Conservation (phyloP, 441 rosid species). For the Melastoma candidum region DNA sequence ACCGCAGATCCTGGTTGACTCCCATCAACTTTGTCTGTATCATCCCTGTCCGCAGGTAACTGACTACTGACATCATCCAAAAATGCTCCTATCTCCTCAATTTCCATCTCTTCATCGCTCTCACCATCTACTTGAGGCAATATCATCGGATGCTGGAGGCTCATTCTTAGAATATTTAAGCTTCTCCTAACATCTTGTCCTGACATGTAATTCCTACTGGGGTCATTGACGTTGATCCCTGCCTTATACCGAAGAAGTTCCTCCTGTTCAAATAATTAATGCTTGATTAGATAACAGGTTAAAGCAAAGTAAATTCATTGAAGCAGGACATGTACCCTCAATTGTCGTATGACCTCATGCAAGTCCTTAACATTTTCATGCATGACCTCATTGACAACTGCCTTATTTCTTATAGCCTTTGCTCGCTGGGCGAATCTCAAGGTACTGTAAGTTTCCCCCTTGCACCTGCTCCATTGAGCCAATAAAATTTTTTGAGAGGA, state of each 20-base stretch:
- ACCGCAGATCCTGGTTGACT: slow-evolving; percentile 22
- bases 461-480: slow-evolving; percentile 53
- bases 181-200: slow-evolving; percentile 95
- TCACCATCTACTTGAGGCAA: slow-evolving; percentile 70
- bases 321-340: slow-evolving; percentile 41
- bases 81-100: slow-evolving; percentile 88
- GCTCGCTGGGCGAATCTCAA: slow-evolving; percentile 97
- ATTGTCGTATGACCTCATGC: slow-evolving; percentile 86
- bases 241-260: slow-evolving; percentile 81
- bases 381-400: slow-evolving; percentile 93
- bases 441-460: slow-evolving; percentile 92
- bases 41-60: slow-evolving; percentile 26
- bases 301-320: no score
- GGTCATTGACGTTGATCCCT: slow-evolving; percentile 47
- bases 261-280: slow-evolving; percentile 39
- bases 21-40: slow-evolving; percentile 18
- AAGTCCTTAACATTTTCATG: slow-evolving; percentile 88
- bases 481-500: slow-evolving; percentile 13
- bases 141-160: slow-evolving; percentile 64
- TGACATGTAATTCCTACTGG: slow-evolving; percentile 40
- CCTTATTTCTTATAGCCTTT: slow-evolving; percentile 92
- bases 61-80: slow-evolving; percentile 46
- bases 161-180: slow-evolving; percentile 69
- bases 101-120: slow-evolving; percentile 98
- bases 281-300: not conserved